These are phyloP conservation scores for Hyaloscypha finlandica DNA, from an alignment of 495 filamentous ascomycete genomes.

Conservation along the genomic window DNA sequence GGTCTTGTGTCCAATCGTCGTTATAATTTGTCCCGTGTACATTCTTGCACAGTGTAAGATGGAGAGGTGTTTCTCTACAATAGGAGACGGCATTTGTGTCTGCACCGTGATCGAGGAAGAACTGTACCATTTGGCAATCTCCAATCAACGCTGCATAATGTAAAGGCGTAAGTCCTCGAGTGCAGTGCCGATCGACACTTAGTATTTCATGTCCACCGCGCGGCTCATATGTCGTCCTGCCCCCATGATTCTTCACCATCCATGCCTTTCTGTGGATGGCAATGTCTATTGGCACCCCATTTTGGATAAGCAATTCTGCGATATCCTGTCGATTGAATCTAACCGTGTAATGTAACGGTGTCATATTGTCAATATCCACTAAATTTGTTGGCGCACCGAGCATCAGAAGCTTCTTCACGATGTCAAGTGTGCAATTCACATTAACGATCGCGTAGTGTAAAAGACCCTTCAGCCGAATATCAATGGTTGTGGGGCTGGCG, in stretches of 20 bases:
- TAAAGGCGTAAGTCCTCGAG: conserved; percentile 2
- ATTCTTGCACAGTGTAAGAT: conserved; percentile 5
- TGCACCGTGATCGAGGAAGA: conserved; percentile 20
- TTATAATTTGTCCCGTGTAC: conserved; percentile 7
- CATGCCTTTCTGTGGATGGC: neutral
- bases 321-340: too few species aligned
- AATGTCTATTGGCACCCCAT: neutral
- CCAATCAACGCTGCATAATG: conserved; percentile 12
- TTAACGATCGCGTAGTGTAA: too few species aligned
- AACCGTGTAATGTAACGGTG: too few species aligned
- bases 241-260: neutral
- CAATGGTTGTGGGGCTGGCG: too few species aligned
- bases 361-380: too few species aligned
- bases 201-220: neutral
- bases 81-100: conserved; percentile 17
- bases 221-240: neutral
- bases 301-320: too few species aligned
- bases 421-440: too few species aligned
- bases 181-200: neutral
- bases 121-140: conserved; percentile 7
- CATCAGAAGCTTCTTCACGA: too few species aligned
- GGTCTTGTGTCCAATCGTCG: neutral
- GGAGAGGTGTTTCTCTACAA: conserved; percentile 11
- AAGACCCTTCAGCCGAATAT: too few species aligned
- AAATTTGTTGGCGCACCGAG: too few species aligned